Evolutionary conservation across 768 basidiomycete species (phyloP).

Genomic region (Imleria badia): DNA sequence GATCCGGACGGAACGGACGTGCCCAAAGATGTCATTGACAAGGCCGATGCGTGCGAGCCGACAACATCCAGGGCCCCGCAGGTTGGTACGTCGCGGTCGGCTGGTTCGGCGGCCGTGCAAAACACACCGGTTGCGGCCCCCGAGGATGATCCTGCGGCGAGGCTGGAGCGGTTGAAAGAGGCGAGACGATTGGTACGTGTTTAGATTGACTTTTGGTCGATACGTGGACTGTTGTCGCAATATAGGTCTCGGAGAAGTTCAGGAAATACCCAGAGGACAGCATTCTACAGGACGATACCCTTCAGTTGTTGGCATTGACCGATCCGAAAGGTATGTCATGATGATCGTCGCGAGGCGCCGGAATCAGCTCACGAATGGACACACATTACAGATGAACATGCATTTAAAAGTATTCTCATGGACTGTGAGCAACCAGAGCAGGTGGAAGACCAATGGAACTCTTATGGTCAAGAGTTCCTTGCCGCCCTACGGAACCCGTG

Average conservation of each 20-base stretch:
- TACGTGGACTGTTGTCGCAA: background rate
- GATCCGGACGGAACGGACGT: constrained; percentile 18
- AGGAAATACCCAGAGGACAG: background rate
- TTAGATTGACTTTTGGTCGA: background rate
- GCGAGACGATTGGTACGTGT: constrained; percentile 19
- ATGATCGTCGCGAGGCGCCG: background rate
- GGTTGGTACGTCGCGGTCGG: constrained; percentile 11
- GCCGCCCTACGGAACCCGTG: constrained; percentile 16
- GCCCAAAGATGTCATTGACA: constrained; percentile 11
- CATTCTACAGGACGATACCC: constrained; percentile 27
- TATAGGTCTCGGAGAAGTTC: constrained; percentile 17
- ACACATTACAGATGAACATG: constrained; percentile 11
- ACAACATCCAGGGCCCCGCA: constrained; percentile 6
- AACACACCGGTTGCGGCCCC: background rate
- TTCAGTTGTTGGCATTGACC: constrained; percentile 22
- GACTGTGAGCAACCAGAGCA: constrained; percentile 17
- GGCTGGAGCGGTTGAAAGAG: constrained; percentile 19
- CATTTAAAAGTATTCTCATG: constrained; percentile 11
- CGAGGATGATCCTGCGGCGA: constrained; percentile 13
- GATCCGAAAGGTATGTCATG: constrained; percentile 17
- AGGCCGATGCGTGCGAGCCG: background rate
- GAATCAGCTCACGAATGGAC: background rate
- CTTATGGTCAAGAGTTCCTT: constrained; percentile 22
- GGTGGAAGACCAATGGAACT: constrained; percentile 19
- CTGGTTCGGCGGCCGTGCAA: background rate